Conservation (phyloP, 768 basidiomycete species). For the Mycena floridula region DNA sequence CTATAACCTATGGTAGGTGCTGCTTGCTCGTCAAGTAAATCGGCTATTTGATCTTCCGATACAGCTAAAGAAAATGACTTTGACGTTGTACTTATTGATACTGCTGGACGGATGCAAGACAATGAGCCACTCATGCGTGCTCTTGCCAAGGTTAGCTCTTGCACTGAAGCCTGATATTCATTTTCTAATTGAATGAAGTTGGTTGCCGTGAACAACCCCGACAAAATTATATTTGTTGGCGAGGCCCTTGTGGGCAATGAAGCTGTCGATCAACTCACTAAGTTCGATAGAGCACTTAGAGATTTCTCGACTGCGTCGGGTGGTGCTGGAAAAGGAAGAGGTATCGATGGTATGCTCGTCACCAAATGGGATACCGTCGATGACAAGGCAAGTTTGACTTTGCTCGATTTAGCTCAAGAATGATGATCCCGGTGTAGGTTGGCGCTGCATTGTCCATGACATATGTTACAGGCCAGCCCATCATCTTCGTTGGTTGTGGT, state of each 20-base stretch:
- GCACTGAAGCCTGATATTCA: neutral
- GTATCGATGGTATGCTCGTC: slow-evolving; percentile 96
- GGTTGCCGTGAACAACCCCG: slow-evolving; percentile 88
- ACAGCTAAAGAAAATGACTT: slow-evolving; percentile 84
- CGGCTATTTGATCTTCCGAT: slow-evolving; percentile 4
- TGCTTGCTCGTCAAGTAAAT: neutral
- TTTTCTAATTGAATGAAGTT: slow-evolving; percentile 41
- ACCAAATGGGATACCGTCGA: slow-evolving; percentile 99
- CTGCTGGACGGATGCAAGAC: slow-evolving; percentile 98
- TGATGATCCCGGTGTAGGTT: slow-evolving; percentile 47
- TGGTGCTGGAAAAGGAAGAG: slow-evolving; percentile 66
- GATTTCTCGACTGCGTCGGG: slow-evolving; percentile 79
- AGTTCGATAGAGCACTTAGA: slow-evolving; percentile 90
- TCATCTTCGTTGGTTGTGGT: slow-evolving; percentile 96
- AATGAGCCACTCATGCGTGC: slow-evolving; percentile 99
- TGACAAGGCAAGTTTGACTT: slow-evolving; percentile 63
- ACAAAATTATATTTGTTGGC: slow-evolving; percentile 97
- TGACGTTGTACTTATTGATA: slow-evolving; percentile 96
- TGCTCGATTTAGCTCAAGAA: neutral
- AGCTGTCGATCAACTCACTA: slow-evolving; percentile 94
- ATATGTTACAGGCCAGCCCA: slow-evolving; percentile 97
- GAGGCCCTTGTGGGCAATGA: slow-evolving; percentile 98
- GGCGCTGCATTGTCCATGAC: slow-evolving; percentile 99
- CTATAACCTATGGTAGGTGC: slow-evolving; percentile 76
- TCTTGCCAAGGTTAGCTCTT: slow-evolving; percentile 72